Conservation (phyloP, 2,329 filamentous ascomycete genomes). For the Fusarium bactridioides region DNA sequence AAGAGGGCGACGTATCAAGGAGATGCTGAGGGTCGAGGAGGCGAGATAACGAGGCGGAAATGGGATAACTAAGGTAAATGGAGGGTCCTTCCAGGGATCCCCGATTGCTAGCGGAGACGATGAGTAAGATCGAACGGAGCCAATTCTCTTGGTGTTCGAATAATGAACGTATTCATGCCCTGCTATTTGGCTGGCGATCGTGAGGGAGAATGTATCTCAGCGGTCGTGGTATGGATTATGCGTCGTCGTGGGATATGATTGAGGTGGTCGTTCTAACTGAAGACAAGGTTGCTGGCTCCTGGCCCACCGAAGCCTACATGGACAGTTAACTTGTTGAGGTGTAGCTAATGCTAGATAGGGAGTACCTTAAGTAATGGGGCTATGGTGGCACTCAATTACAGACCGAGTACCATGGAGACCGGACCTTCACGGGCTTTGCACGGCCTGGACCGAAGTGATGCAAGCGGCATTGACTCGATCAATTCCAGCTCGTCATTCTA, state of each 20-base stretch:
- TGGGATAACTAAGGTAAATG: slow-evolving; percentile 3
- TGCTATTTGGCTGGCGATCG: background rate
- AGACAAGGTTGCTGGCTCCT: slow-evolving; percentile 27
- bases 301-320: slow-evolving; percentile 11
- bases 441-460: slow-evolving; percentile 20
- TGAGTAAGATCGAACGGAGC: slow-evolving; percentile 22
- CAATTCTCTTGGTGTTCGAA: slow-evolving; percentile 11
- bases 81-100: slow-evolving; percentile 18
- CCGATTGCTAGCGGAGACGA: slow-evolving; percentile 22
- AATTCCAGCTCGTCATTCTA: slow-evolving; percentile 6
- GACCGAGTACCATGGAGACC: background rate
- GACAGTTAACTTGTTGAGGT: background rate
- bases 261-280: slow-evolving; percentile 25
- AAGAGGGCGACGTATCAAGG: slow-evolving; percentile 15
- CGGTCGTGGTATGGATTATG: slow-evolving; percentile 9
- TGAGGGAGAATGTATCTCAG: background rate
- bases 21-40: slow-evolving; percentile 25
- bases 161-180: background rate
- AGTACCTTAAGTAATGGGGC: background rate
- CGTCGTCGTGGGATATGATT: slow-evolving; percentile 20
- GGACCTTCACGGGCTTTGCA: background rate
- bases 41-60: slow-evolving; percentile 29
- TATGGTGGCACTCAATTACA: background rate
- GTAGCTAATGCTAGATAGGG: slow-evolving; percentile 14
- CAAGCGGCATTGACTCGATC: slow-evolving; percentile 28